These are phyloP conservation scores for Talaromyces ruber DNA, from an alignment of 495 filamentous ascomycete genomes.

Conservation along the genomic window DNA sequence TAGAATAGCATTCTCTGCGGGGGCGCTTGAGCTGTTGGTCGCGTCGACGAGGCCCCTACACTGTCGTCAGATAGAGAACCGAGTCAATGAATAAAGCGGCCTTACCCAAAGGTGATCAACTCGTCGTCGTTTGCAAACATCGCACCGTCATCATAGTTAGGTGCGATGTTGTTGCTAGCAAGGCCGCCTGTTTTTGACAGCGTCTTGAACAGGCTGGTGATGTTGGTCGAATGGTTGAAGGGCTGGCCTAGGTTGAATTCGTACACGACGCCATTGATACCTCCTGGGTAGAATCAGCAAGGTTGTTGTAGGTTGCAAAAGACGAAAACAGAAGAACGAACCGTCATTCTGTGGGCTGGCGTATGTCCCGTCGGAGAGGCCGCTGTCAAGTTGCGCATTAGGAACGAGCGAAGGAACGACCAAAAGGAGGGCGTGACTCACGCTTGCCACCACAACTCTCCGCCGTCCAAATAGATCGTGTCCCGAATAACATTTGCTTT, in stretches of 20 bases:
- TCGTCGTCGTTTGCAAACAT: slow-evolving; percentile 59
- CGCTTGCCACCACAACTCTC: slow-evolving; percentile 39
- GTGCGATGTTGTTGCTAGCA: slow-evolving; percentile 47
- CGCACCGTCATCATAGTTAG: slow-evolving; percentile 51
- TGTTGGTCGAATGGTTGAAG: slow-evolving; percentile 44
- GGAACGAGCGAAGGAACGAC: background rate
- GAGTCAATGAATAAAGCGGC: slow-evolving; percentile 31
- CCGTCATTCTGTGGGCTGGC: slow-evolving; percentile 7
- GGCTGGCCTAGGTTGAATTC: slow-evolving; percentile 49
- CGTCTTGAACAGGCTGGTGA: slow-evolving; percentile 38
- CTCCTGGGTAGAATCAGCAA: slow-evolving; percentile 11
- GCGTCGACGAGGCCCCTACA: slow-evolving; percentile 9
- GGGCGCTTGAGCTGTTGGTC: slow-evolving; percentile 15
- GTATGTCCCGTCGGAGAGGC: slow-evolving; percentile 16
- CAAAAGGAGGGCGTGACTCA: slow-evolving; percentile 8
- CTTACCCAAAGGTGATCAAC: slow-evolving; percentile 37
- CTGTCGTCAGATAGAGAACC: slow-evolving; percentile 17
- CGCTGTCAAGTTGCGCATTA: slow-evolving; percentile 7
- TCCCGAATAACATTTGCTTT: slow-evolving; percentile 55
- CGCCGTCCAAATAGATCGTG: slow-evolving; percentile 63
- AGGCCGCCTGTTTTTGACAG: slow-evolving; percentile 34
- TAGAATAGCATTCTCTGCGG: slow-evolving; percentile 26
- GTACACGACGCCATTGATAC: slow-evolving; percentile 39
- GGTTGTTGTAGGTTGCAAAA: background rate
- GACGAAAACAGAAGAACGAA: slow-evolving; percentile 1